These are phyloP conservation scores for Apiospora marii DNA, from an alignment of 2,329 filamentous ascomycete species.

Conservation along the genomic window DNA sequence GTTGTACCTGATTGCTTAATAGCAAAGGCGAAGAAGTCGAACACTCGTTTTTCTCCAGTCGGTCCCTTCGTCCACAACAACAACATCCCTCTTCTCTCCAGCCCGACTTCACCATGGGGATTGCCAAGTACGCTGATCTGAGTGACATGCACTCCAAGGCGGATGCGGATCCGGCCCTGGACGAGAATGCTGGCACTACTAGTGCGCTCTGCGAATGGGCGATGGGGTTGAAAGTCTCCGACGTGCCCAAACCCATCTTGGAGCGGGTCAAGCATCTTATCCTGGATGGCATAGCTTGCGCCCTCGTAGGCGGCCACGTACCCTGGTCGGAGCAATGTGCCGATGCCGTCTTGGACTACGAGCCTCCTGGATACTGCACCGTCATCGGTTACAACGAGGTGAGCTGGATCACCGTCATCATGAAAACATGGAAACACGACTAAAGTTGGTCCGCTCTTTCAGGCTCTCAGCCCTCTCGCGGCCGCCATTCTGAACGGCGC, in stretches of 20 bases:
- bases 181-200: background rate
- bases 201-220: background rate
- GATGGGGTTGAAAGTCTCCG: background rate
- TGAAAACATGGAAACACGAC: background rate
- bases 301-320: slow-evolving; percentile 48
- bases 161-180: background rate
- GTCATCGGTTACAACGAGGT: slow-evolving; percentile 40
- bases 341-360: slow-evolving; percentile 41
- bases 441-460: no score
- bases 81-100: background rate
- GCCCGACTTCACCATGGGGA: no score
- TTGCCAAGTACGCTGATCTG: background rate
- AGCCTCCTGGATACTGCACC: slow-evolving; percentile 40
- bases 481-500: slow-evolving; percentile 52
- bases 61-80: background rate
- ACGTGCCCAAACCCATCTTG: slow-evolving; percentile 42
- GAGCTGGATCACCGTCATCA: slow-evolving; percentile 21
- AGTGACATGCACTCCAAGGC: background rate
- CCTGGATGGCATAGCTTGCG: slow-evolving; percentile 52
- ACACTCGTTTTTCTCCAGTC: background rate
- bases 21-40: background rate
- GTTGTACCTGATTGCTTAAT: background rate
- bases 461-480: slow-evolving; percentile 42
- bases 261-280: slow-evolving; percentile 51
- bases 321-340: slow-evolving; percentile 50